phyloP scores from a whole-genome alignment of 2,329 filamentous ascomycete species.

The Fusarium nodosum region DNA sequence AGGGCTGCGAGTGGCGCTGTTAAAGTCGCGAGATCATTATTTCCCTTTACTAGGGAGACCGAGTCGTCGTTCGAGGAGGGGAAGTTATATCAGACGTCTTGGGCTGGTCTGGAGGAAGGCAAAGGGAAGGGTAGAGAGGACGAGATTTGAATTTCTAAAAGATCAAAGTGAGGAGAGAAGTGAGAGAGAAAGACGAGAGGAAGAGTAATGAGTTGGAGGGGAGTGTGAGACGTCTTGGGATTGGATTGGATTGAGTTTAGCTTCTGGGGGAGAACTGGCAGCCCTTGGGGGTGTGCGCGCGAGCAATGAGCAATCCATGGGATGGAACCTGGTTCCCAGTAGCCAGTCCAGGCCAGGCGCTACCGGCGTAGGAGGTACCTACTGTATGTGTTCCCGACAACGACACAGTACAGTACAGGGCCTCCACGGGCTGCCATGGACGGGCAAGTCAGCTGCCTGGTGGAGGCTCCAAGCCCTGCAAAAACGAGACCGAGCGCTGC shows the following conservation, averaged over 20 bases:
- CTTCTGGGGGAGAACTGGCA: conserved; percentile 43
- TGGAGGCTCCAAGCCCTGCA: conserved; percentile 33
- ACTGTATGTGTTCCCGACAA: conserved; percentile 24
- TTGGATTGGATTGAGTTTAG: conserved; percentile 50
- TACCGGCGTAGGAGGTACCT: conserved; percentile 20
- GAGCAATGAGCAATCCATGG: conserved; percentile 13
- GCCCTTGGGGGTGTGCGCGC: conserved; percentile 35
- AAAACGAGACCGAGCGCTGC: conserved; percentile 34
- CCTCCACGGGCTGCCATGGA: conserved; percentile 9
- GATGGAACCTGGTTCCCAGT: not conserved
- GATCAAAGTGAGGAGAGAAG: conserved; percentile 46
- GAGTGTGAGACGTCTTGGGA: conserved; percentile 46
- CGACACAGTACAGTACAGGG: conserved; percentile 31
- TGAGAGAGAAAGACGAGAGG: conserved; percentile 39
- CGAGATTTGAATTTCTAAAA: conserved; percentile 40
- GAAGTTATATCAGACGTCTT: conserved; percentile 40
- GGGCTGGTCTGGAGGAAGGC: conserved; percentile 19
- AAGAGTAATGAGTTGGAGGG: conserved; percentile 41
- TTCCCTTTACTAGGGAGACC: conserved; percentile 42
- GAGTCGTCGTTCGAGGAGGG: conserved; percentile 41
- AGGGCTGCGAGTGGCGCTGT: conserved; percentile 47
- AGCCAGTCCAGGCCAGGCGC: conserved; percentile 15
- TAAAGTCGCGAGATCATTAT: conserved; percentile 50
- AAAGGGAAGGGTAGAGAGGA: conserved; percentile 29
- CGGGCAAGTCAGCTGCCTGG: conserved; percentile 32